Percentiles rank a stretch among this genome's conserved stretches.
These are phyloP conservation scores for Xanthoparmelia taractica DNA, from an alignment of 495 filamentous ascomycete genomes.

Conservation along the genomic window DNA sequence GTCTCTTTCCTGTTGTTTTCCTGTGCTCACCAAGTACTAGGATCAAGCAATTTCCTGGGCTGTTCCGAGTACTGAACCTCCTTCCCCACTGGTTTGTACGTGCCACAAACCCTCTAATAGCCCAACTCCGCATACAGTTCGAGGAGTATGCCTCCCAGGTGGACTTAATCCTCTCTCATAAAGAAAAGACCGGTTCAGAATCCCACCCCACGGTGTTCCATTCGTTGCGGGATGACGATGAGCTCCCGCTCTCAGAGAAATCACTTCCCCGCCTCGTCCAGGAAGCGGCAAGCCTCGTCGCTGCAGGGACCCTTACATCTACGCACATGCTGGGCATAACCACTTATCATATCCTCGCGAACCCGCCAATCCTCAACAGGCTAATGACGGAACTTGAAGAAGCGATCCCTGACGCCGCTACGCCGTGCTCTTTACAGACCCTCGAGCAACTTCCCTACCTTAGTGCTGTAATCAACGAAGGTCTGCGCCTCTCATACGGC, in stretches of 20 bases:
- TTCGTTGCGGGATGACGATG: slow-evolving; percentile 4
- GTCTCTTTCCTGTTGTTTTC: neutral
- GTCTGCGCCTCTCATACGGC: slow-evolving; percentile 25
- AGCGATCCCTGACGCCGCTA: slow-evolving; percentile 21
- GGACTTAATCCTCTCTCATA: slow-evolving; percentile 4
- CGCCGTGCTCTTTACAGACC: slow-evolving; percentile 12
- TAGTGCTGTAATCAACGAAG: slow-evolving; percentile 39
- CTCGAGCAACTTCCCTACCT: slow-evolving; percentile 35
- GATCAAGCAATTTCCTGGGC: neutral
- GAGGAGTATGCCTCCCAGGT: neutral
- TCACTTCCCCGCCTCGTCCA: slow-evolving; percentile 25
- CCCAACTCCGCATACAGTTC: neutral
- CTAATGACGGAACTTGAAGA: slow-evolving; percentile 31
- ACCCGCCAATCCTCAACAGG: slow-evolving; percentile 22
- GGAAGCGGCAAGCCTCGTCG: slow-evolving; percentile 31
- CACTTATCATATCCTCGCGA: slow-evolving; percentile 29
- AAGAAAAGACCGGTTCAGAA: neutral
- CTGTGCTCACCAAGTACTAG: neutral
- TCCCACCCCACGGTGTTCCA: neutral
- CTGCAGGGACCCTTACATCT: slow-evolving; percentile 35
- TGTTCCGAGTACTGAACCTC: slow-evolving; percentile 23
- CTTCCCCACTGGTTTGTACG: slow-evolving; percentile 19
- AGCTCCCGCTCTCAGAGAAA: slow-evolving; percentile 29
- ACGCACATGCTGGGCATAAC: slow-evolving; percentile 26
- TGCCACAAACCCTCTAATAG: neutral